These are phyloP conservation scores for Cinchona pubescens DNA, from an alignment of 257 asterid species.

Conservation along the genomic window DNA sequence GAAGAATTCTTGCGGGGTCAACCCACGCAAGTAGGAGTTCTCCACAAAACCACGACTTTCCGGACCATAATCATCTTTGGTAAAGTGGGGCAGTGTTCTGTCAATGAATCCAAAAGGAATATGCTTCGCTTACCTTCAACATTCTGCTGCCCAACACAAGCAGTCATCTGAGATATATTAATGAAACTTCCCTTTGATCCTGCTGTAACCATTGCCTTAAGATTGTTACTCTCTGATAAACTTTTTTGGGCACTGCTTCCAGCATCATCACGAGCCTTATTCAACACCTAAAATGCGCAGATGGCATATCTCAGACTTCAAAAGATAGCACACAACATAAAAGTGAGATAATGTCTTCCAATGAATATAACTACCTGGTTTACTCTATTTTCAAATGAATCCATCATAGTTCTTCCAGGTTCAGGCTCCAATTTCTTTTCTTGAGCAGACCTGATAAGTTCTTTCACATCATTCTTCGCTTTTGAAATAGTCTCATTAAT, in stretches of 20 bases:
- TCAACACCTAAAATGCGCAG: slow-evolving; percentile 66
- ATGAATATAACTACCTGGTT: slow-evolving; percentile 58
- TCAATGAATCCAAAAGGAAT: slow-evolving; percentile 91
- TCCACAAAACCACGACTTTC: slow-evolving; percentile 99
- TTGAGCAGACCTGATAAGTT: slow-evolving; percentile 65
- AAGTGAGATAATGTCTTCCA: not conserved
- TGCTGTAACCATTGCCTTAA: slow-evolving; percentile 99
- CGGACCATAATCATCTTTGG: slow-evolving; percentile 89
- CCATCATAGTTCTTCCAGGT: slow-evolving; percentile 98
- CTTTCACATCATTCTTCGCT: slow-evolving; percentile 89
- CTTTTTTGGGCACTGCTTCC: slow-evolving; percentile 99
- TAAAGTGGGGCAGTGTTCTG: slow-evolving; percentile 92
- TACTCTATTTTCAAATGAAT: slow-evolving; percentile 93
- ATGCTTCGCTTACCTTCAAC: slow-evolving; percentile 99
- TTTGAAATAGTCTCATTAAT: slow-evolving; percentile 76
- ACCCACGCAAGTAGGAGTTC: slow-evolving; percentile 92
- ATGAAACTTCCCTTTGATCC: slow-evolving; percentile 99
- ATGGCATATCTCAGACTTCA: slow-evolving; percentile 16
- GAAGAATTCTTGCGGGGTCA: slow-evolving; percentile 98
- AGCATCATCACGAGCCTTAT: slow-evolving; percentile 99
- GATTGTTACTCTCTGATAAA: slow-evolving; percentile 93
- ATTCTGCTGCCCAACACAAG: slow-evolving; percentile 99
- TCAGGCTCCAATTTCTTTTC: slow-evolving; percentile 90
- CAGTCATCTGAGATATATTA: slow-evolving; percentile 99
- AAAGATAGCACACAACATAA: not conserved